These are phyloP conservation scores for Colletotrichum lini DNA, from an alignment of 2,329 filamentous ascomycete genomes.

Conservation along the genomic window DNA sequence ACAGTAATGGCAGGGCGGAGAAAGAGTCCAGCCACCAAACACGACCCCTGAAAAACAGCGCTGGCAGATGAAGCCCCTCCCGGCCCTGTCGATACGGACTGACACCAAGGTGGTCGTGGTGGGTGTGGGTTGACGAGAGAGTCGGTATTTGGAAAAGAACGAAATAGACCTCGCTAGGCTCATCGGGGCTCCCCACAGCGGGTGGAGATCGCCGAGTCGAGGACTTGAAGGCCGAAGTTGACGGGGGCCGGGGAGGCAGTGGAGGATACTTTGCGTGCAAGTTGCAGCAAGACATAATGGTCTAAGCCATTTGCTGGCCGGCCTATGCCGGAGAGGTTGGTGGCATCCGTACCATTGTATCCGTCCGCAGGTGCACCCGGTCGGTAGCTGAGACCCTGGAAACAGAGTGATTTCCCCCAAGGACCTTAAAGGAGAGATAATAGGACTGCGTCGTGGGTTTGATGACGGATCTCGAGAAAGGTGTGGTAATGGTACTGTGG, in stretches of 20 bases:
- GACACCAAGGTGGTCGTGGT: slow-evolving; percentile 2
- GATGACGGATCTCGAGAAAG: background rate
- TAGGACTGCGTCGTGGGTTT: background rate
- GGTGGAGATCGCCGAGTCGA: slow-evolving; percentile 25
- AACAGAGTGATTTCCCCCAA: slow-evolving; percentile 4
- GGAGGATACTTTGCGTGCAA: slow-evolving; percentile 1
- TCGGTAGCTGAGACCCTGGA: slow-evolving; percentile 1
- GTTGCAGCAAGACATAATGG: slow-evolving; percentile 7
- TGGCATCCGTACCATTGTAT: background rate
- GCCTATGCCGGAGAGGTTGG: background rate
- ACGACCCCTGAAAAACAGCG: background rate
- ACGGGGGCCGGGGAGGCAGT: background rate
- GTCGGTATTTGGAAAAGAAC: background rate
- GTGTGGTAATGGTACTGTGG: too few species aligned
- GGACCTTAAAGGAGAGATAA: background rate
- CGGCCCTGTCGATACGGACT: slow-evolving; percentile 2
- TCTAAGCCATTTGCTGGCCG: background rate
- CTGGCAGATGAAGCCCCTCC: slow-evolving; percentile 3
- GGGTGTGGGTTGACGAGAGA: slow-evolving; percentile 18
- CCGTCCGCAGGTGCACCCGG: background rate
- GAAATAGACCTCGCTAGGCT: slow-evolving; percentile 27
- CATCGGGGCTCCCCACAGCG: slow-evolving; percentile 28
- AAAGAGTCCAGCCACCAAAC: background rate
- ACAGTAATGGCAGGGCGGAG: slow-evolving; percentile 12
- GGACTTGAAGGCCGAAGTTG: slow-evolving; percentile 1